Evolutionary conservation across 1,284 basidiomycete species (phyloP), one percentile per base, ranked within the genome.

Genomic region (Ganoderma lingzhi): DNA sequence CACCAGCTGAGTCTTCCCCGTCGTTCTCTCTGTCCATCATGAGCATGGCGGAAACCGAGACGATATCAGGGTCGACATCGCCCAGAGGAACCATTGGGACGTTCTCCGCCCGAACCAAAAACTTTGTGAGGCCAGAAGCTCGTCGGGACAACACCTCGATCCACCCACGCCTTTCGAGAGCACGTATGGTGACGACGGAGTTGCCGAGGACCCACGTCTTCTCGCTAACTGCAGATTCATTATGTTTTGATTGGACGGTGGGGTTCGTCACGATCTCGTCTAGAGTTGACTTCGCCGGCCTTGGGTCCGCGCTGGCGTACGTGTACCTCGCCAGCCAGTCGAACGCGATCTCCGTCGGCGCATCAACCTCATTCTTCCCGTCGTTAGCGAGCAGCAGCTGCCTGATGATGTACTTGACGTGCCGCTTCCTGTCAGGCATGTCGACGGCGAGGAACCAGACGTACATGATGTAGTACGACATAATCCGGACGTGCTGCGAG

Each of bases 271-370:
- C 82, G 61, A 93, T 87, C 58, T 96, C 92, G 74, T 88, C 90
- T 69, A 98, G 86, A 71, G 93, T 87, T 1, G 95, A 96, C 53
- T 86, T 87, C 1, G 94, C 90, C 0, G 97, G 96, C 63, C 95
- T 90, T 0, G 97, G 95, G 77, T 98, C 96, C 15, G 96, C 96
- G 75, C 94, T 97, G 30, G 93, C 95, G 77, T 97, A 98, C 0
- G 97, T 94, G 79, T 98, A 98, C 19, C 98, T 88, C 23, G 96
- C 94, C 8, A 99, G 86, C 94, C 97, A 99, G 80, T 99, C 98
- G 77, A 99, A 97, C 79, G 96, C 98, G 30, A 99, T 97, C 80
- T 99, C 96, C 0, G 96, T 96, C 60, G 94, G 92, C 74, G 96
- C 96, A 78, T 99, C 96, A 1, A 98, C 84, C 53, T 89, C 84